These are phyloP conservation scores for Penicillium hesseltinei DNA, from an alignment of 2,329 filamentous ascomycete genomes.

Conservation along the genomic window DNA sequence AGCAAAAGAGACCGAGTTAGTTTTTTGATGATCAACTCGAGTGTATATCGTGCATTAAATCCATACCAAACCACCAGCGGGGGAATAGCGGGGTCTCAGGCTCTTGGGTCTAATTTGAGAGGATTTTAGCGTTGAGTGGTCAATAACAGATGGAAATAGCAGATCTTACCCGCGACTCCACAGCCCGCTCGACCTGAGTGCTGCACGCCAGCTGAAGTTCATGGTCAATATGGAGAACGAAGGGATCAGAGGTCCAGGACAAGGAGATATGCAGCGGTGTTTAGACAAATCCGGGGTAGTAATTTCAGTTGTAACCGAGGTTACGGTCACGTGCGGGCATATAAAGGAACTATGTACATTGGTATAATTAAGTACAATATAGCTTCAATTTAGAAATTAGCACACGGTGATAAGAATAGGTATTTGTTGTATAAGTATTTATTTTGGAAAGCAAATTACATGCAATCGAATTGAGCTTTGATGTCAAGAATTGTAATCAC, in stretches of 20 bases:
- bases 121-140: neutral
- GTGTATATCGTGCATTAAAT: neutral
- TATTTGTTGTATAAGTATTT: neutral
- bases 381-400: too few species aligned
- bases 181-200: neutral
- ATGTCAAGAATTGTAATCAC: constrained; percentile 37
- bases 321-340: constrained; percentile 4
- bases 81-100: neutral
- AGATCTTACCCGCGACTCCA: constrained; percentile 2
- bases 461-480: neutral
- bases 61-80: constrained; percentile 1
- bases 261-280: neutral
- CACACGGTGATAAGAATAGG: too few species aligned
- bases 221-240: neutral
- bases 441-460: neutral
- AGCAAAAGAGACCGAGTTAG: neutral
- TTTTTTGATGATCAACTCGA: too few species aligned
- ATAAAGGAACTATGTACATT: neutral
- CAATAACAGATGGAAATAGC: neutral
- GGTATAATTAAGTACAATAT: neutral
- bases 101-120: neutral
- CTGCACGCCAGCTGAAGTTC: neutral
- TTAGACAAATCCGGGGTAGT: constrained; percentile 3
- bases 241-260: neutral
- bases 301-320: constrained; percentile 3